phyloP scores from a whole-genome alignment of 192 early-diverging fungal species.

The Physocladia obscura region DNA sequence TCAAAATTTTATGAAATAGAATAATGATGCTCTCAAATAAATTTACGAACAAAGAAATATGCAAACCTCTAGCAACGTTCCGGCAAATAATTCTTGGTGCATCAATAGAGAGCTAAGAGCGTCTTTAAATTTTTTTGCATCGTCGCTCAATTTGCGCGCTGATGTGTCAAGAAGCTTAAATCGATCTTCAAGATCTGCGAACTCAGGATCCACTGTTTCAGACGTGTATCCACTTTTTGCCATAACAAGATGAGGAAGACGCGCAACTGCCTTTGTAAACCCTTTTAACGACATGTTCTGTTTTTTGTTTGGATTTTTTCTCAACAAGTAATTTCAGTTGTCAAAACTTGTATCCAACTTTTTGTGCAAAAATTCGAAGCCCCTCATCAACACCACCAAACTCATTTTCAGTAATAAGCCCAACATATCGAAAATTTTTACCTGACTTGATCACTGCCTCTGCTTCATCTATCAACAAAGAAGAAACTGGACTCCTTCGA shows the following conservation, averaged over 20 bases:
- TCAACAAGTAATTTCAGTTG: too few relatives aligned
- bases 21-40: too few relatives aligned
- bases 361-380: too few relatives aligned
- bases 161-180: conserved; percentile 63
- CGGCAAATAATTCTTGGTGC: conserved; percentile 60
- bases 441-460: too few relatives aligned
- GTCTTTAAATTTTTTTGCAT: conserved; percentile 69
- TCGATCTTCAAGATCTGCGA: conserved; percentile 54
- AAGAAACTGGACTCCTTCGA: too few relatives aligned
- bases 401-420: too few relatives aligned
- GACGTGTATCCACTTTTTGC: conserved; percentile 58
- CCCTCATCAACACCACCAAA: too few relatives aligned
- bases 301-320: neutral
- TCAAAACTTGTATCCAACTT: too few relatives aligned
- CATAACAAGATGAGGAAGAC: conserved; percentile 75
- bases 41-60: neutral
- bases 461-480: too few relatives aligned
- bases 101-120: conserved; percentile 51
- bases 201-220: conserved; percentile 68
- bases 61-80: conserved; percentile 57
- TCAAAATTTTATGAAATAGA: too few relatives aligned
- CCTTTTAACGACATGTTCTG: conserved; percentile 68
- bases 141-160: conserved; percentile 59
- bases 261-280: conserved; percentile 74
- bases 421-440: too few relatives aligned